Evolutionary conservation across 192 early-diverging fungal genomes (phyloP).

Genomic region (Coemansia sp.): DNA sequence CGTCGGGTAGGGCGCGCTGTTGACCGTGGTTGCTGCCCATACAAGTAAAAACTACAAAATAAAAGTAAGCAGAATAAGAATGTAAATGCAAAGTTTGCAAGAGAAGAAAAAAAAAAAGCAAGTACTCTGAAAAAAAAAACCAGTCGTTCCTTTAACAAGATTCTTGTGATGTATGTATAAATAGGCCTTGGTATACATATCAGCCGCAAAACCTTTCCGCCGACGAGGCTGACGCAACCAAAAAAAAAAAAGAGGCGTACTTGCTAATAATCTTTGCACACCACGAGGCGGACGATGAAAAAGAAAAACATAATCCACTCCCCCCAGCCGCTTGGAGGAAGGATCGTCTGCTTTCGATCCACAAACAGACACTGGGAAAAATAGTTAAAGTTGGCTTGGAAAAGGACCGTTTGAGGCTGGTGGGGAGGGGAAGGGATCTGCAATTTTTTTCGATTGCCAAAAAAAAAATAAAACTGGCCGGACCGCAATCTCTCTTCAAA

Average conservation of each 20-base stretch:
- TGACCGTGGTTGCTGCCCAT: conserved; percentile 17
- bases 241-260: background rate
- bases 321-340: background rate
- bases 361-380: background rate
- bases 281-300: conserved; percentile 8
- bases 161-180: background rate
- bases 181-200: conserved; percentile 8
- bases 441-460: background rate
- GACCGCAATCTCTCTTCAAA: background rate
- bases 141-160: background rate
- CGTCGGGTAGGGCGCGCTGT: background rate
- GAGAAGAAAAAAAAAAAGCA: background rate
- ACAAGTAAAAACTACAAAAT: conserved; percentile 6
- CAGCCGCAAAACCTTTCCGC: background rate
- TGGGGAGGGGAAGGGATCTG: background rate
- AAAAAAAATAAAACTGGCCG: background rate
- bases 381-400: background rate
- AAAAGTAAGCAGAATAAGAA: background rate
- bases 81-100: background rate
- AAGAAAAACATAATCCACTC: background rate
- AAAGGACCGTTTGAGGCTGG: conserved; percentile 6
- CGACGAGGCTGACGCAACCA: background rate
- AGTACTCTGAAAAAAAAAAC: background rate
- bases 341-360: conserved; percentile 9
- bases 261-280: background rate